A percentile compares a stretch with the other conserved stretches of the same genome.
These are phyloP conservation scores for Yamadazyma pseudoaaseri DNA, from an alignment of 1,139 yeast genomes.

Conservation along the genomic window DNA sequence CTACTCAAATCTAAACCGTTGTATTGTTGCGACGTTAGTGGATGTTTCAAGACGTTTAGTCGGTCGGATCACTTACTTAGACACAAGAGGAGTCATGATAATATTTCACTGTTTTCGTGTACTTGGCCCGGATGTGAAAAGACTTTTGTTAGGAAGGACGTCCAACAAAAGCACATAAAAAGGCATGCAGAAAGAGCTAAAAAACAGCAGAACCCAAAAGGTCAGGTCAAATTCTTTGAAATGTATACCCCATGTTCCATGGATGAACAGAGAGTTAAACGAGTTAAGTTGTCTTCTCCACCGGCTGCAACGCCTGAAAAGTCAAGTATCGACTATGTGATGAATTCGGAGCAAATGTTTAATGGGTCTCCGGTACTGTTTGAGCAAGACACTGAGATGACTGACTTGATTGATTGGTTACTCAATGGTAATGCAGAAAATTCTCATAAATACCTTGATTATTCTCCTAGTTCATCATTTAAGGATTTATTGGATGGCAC, in stretches of 20 bases:
- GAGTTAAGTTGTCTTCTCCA: neutral
- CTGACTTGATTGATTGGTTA: constrained; percentile 10
- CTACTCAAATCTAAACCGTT: too few species aligned
- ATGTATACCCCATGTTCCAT: constrained; percentile 7
- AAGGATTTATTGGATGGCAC: constrained; percentile 30
- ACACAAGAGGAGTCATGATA: constrained; percentile 38
- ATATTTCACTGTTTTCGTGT: constrained; percentile 24
- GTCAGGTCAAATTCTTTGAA: constrained; percentile 10
- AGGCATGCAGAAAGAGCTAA: constrained; percentile 22
- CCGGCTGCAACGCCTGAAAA: neutral
- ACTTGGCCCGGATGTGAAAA: constrained; percentile 31
- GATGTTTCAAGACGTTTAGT: constrained; percentile 33
- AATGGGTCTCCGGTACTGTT: neutral
- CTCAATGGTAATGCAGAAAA: constrained; percentile 12
- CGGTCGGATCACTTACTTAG: constrained; percentile 38
- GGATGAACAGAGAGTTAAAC: neutral
- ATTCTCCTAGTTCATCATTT: constrained; percentile 23
- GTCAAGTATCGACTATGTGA: constrained; percentile 5
- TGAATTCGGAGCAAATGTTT: too few species aligned
- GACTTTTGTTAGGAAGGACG: constrained; percentile 34
- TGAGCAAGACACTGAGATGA: constrained; percentile 5
- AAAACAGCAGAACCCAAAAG: too few species aligned
- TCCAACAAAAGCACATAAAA: constrained; percentile 31
- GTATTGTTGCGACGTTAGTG: constrained; percentile 15
- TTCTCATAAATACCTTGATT: constrained; percentile 17